Conservation (phyloP, 805 yeast genomes). For the Metschnikowia cerradonensis region DNA sequence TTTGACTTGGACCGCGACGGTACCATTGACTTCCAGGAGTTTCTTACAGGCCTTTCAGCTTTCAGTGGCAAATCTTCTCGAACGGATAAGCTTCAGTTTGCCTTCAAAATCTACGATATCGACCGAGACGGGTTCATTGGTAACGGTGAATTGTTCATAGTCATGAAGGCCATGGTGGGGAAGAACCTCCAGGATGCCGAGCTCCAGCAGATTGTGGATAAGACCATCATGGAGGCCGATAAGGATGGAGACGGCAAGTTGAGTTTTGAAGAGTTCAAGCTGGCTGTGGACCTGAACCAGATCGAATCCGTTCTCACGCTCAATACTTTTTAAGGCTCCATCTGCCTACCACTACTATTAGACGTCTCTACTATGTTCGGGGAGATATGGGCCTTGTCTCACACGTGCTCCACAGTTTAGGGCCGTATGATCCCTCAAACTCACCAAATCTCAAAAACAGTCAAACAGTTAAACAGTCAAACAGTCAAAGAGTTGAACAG, state of each 20-base stretch:
- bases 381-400: not conserved
- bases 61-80: constrained; percentile 80
- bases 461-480: too few species aligned
- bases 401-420: not conserved
- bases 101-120: constrained; percentile 91
- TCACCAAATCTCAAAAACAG: too few species aligned
- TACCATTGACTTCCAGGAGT: constrained; percentile 92
- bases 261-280: constrained; percentile 81
- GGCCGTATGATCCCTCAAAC: too few species aligned
- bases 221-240: constrained; percentile 93
- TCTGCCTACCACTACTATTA: not conserved
- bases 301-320: constrained; percentile 60
- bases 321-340: constrained; percentile 34
- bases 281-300: constrained; percentile 55
- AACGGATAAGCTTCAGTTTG: constrained; percentile 80
- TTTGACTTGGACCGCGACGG: constrained; percentile 93
- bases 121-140: constrained; percentile 94
- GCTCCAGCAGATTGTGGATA: constrained; percentile 93
- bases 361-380: not conserved
- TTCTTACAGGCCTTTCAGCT: constrained; percentile 79
- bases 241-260: constrained; percentile 88
- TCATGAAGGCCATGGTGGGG: constrained; percentile 96
- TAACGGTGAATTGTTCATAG: constrained; percentile 90
- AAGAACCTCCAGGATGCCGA: constrained; percentile 80
- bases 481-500: too few species aligned